Percentiles rank a stretch among this genome's conserved stretches.
These are phyloP conservation scores for Barnettozyma sp. DNA, from an alignment of 805 yeast species.

Conservation along the genomic window DNA sequence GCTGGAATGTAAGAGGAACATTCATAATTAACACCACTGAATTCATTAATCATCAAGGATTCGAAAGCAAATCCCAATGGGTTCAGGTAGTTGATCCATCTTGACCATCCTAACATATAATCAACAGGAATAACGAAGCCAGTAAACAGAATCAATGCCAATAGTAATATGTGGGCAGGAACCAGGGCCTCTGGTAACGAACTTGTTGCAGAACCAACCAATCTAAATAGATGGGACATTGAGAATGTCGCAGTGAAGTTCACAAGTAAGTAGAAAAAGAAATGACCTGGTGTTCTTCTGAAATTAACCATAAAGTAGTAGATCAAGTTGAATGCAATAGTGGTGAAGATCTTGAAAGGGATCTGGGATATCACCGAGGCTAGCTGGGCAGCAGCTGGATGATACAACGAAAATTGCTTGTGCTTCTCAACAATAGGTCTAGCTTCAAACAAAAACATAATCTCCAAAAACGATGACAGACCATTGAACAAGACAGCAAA, in stretches of 20 bases:
- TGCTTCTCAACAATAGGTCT: conserved; percentile 60
- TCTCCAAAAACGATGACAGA: conserved; percentile 48
- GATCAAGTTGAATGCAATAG: conserved; percentile 39
- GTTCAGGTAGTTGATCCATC: conserved; percentile 53
- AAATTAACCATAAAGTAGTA: conserved; percentile 52
- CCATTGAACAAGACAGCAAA: conserved; percentile 56
- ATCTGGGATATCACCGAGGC: conserved; percentile 54
- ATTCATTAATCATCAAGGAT: conserved; percentile 49
- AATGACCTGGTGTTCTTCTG: conserved; percentile 43
- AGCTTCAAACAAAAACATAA: conserved; percentile 48
- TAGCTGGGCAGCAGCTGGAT: conserved; percentile 67
- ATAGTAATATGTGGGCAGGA: conserved; percentile 42
- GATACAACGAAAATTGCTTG: conserved; percentile 61
- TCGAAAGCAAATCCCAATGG: conserved; percentile 52
- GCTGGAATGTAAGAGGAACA: conserved; percentile 45
- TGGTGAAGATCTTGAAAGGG: conserved; percentile 48
- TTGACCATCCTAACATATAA: conserved; percentile 51
- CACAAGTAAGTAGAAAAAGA: conserved; percentile 43
- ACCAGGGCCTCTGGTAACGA: conserved; percentile 48
- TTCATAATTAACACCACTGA: conserved; percentile 33
- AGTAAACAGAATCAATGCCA: conserved; percentile 40
- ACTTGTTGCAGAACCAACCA: conserved; percentile 40
- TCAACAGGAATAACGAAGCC: conserved; percentile 52
- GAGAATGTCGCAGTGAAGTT: conserved; percentile 35
- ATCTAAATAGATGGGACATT: conserved; percentile 49